These are phyloP conservation scores for Cryptosporidium baileyi DNA, from an alignment of 169 alveolate species.

Conservation along the genomic window DNA sequence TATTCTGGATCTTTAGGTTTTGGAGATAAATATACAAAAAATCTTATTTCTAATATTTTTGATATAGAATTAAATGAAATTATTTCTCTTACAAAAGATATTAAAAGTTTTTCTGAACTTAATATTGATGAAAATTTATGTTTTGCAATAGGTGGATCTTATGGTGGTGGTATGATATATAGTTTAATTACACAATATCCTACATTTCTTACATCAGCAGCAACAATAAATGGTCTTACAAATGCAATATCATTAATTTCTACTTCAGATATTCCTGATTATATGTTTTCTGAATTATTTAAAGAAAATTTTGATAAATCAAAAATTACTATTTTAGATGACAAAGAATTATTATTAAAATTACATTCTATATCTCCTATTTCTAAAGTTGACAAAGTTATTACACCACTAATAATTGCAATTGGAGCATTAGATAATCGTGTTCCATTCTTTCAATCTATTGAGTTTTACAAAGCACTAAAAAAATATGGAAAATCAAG, in stretches of 20 bases:
- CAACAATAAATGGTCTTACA: conserved; percentile 9
- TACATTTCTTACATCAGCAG: background rate
- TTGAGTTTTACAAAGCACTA: conserved; percentile 51
- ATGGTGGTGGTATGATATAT: conserved; percentile 37
- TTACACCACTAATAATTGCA: conserved; percentile 38
- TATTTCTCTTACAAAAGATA: background rate
- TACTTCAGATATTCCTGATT: conserved; percentile 49
- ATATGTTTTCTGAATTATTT: conserved; percentile 13
- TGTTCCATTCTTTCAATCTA: conserved; percentile 43
- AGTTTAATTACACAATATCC: background rate
- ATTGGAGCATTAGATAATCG: conserved; percentile 31
- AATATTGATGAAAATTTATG: conserved; percentile 18
- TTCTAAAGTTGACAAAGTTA: conserved; percentile 19
- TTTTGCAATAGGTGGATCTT: conserved; percentile 64
- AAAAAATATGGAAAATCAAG: conserved; percentile 20
- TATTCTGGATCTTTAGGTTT: conserved; percentile 44
- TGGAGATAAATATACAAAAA: conserved; percentile 39
- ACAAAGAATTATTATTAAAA: background rate
- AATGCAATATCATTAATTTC: conserved; percentile 27
- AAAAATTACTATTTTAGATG: background rate
- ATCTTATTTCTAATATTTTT: background rate
- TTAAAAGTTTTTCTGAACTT: background rate
- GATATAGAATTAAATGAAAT: conserved; percentile 28
- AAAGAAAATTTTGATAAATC: background rate
- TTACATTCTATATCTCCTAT: conserved; percentile 26